Evolutionary conservation across 768 basidiomycete genomes (phyloP).

Genomic region (Suillus fuscotomentosus): DNA sequence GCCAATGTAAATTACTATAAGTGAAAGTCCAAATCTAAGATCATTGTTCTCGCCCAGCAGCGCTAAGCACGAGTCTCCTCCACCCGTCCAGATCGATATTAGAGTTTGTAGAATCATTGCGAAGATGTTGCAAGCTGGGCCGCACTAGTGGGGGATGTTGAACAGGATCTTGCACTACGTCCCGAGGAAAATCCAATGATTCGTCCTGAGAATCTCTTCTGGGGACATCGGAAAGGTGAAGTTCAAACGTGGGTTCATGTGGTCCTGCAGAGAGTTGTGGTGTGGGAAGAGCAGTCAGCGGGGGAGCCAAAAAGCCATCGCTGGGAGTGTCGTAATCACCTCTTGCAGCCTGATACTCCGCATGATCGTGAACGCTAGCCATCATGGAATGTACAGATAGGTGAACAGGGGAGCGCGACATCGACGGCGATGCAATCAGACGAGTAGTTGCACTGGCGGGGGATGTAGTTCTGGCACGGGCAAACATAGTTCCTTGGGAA

Average conservation of each 20-base stretch:
- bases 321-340: not conserved
- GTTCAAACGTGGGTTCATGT: conserved; percentile 6
- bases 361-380: conserved; percentile 6
- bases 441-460: not conserved
- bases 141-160: not conserved
- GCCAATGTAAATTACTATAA: not conserved
- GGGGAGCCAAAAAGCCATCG: conserved; percentile 5
- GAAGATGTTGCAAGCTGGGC: conserved; percentile 5
- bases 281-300: conserved; percentile 8
- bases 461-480: not conserved
- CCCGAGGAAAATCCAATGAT: conserved; percentile 7
- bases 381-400: conserved; percentile 8
- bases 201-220: not conserved
- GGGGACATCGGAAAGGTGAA: conserved; percentile 10
- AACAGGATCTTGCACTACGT: not conserved
- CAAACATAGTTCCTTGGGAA: conserved; percentile 8
- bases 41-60: conserved; percentile 8
- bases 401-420: not conserved
- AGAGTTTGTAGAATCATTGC: conserved; percentile 10
- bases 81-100: conserved; percentile 15
- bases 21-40: not conserved
- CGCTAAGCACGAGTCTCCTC: conserved; percentile 14
- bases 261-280: conserved; percentile 3
- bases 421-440: not conserved
- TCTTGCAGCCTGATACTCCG: not conserved